phyloP scores from a whole-genome alignment of 306 rosid species.

The Vachellia collinsii region DNA sequence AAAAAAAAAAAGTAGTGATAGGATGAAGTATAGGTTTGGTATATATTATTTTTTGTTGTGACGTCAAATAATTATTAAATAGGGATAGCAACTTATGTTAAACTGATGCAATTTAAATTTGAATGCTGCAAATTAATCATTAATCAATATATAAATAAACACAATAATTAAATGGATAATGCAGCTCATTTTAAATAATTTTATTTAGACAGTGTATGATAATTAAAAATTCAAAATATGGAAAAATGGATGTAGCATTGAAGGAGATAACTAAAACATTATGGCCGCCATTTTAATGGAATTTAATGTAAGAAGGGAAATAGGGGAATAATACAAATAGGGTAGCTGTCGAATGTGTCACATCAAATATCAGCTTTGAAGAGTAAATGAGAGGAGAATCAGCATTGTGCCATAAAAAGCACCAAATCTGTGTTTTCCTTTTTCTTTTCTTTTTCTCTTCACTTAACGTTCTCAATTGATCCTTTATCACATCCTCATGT shows the following conservation, averaged over 20 bases:
- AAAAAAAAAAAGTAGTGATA: background rate
- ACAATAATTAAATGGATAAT: too few relatives aligned
- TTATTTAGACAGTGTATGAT: background rate
- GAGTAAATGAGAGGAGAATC: background rate
- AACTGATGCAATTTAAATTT: background rate
- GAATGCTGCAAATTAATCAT: background rate
- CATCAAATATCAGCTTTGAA: conserved; percentile 2
- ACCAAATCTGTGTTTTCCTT: background rate
- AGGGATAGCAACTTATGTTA: background rate
- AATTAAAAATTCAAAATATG: background rate
- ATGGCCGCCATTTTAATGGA: background rate
- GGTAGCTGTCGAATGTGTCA: background rate
- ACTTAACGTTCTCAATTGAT: background rate
- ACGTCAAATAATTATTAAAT: background rate
- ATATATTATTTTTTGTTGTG: background rate
- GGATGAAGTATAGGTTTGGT: background rate
- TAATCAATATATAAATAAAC: too few relatives aligned
- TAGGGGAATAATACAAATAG: background rate
- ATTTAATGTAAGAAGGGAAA: background rate
- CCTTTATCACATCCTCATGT: too few relatives aligned
- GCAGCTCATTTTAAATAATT: background rate
- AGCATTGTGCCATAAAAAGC: conserved; percentile 17
- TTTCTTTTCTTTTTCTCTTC: background rate
- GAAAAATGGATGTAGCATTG: too few relatives aligned
- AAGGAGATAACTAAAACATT: too few relatives aligned